Base-by-base conservation (phyloP, 2,329 filamentous ascomycete species). In the Clonostachys rhizophaga region DNA sequence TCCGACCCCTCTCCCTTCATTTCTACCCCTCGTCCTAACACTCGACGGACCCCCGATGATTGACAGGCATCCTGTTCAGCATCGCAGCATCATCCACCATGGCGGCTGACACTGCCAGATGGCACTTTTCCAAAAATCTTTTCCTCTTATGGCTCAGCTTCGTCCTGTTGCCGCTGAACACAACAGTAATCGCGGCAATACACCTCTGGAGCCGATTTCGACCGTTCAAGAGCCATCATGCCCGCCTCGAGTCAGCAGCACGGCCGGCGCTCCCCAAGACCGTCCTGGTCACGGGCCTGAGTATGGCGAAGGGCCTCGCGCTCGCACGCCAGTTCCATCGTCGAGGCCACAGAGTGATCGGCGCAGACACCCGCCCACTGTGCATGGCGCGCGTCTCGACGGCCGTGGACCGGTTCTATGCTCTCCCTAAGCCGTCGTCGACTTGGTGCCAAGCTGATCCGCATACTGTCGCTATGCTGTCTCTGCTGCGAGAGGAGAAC, bases 271-370 rank as follows among this genome's bases (percentile, higher is more conserved):
- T 48, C n/a, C 36, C 34, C 40, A 55, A 57, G 46, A 86, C 77
- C 0, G 69, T 91, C 35, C 74, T 91, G 13, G 76, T 91, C 40
- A 90, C 87, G 0, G 87, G 87, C 3, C 74, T 90, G 4, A 80
- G 81, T 42, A 91, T 89, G 77, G 74, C 79, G 40, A 87, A 89
- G 59, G 87, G 86, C 5, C 71, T 91, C 4, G 68, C 72, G 0
- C 66, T 91, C 9, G 84, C 86, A 5, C 78, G 87, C 34, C 63
- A 78, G 5, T 86, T 90, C 61, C 73, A 85, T 54, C 63, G 75
- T 20, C 72, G 75, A 2, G 84, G 84, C 3, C 84, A 90, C 60
- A 73, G 74, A n/a, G 85, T 91, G 37, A 76, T 91, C 39, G 87
- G 85, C 5, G 86, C 85, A 11, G 86, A 89, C 56, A 79, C 84